A percentile compares a stretch with the other conserved stretches of the same genome.
phyloP scores from a whole-genome alignment of 495 filamentous ascomycete genomes.

The Aspergillus nanangensis region DNA sequence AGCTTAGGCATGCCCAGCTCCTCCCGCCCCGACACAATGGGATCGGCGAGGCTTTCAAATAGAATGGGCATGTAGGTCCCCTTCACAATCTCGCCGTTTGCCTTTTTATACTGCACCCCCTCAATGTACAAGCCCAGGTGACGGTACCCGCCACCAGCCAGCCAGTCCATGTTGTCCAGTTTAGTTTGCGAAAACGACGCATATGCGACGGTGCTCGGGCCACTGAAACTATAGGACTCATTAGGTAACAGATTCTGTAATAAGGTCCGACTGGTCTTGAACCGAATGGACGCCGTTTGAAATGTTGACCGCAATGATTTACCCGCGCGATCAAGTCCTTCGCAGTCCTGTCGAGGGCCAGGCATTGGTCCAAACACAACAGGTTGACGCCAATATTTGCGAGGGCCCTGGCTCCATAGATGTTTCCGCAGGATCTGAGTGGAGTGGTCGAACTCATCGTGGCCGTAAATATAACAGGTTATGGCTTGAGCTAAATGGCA shows the following conservation, averaged over 20 bases:
- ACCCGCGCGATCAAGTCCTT: slow-evolving; percentile 19
- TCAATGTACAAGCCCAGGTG: slow-evolving; percentile 55
- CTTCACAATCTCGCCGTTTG: slow-evolving; percentile 38
- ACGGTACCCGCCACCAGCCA: slow-evolving; percentile 51
- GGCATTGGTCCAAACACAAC: slow-evolving; percentile 55
- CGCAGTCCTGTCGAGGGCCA: slow-evolving; percentile 42
- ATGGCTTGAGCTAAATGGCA: slow-evolving; percentile 39
- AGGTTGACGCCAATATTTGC: slow-evolving; percentile 47
- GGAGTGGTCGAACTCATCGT: slow-evolving; percentile 56
- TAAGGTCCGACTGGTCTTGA: slow-evolving; percentile 54
- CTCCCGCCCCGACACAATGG: slow-evolving; percentile 49
- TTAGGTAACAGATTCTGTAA: slow-evolving; percentile 52
- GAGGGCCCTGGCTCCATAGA: slow-evolving; percentile 34
- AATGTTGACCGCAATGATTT: slow-evolving; percentile 36
- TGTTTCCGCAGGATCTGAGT: slow-evolving; percentile 44
- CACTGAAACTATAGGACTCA: slow-evolving; percentile 38
- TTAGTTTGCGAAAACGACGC: slow-evolving; percentile 47
- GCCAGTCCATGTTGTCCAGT: slow-evolving; percentile 49
- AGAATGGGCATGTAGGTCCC: slow-evolving; percentile 53
- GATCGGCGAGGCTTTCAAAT: slow-evolving; percentile 49
- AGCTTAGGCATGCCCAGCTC: slow-evolving; percentile 57
- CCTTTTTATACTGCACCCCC: slow-evolving; percentile 49
- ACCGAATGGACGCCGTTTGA: slow-evolving; percentile 48
- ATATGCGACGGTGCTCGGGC: slow-evolving; percentile 43
- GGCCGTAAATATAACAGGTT: slow-evolving; percentile 53